Base-by-base conservation (phyloP, 192 early-diverging fungal genomes). In the Obelidium mucronatum region DNA sequence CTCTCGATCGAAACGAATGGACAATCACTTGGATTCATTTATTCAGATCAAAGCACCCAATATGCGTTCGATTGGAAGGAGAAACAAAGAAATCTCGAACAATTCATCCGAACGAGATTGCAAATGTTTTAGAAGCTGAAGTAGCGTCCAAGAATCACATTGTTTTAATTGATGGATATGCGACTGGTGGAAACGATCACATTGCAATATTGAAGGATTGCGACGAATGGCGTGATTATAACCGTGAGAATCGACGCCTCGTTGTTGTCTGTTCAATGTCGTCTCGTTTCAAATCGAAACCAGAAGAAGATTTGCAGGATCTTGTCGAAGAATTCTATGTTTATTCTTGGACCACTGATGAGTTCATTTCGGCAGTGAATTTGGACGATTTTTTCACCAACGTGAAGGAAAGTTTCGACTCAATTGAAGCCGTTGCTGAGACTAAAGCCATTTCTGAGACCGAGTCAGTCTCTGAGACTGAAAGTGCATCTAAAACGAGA, bases 11-110 rank as follows among this genome's bases (percentile, higher is more conserved):
- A 59, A 59, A 11, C 26, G 58, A 30, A 30, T 59, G 58, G 58
- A 11, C n/a, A n/a, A 24, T 59, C 8, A n/a, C 58, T 13, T 59
- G 58, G 58, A 59, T 59, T 30, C 58, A 59, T 33, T 30, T 59
- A 24, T 30, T 11, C 4, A 8, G n/a, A 30, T 13, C 31, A 33
- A 13, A 6, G 4, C 26, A 59, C n/a, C 31, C 58, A 24, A 59
- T 33, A 33, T 59, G 58, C 24, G 24, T 59, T 24, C 58, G 31
- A 13, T 59, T 59, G 8, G 58, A 59, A 4, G 58, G 26, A 30
- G 4, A 13, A 8, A 13, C 11, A 24, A 59, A 59, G 31, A 59
- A 59, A 24, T 59, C 5, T 8, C 24, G 26, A 6, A 60, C 13
- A 60, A 19, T 33, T 26, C 58, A 60, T 33, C 33, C 6, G 11